These are phyloP conservation scores for Brassica balearica DNA, from an alignment of 441 rosid genomes.

Conservation along the genomic window DNA sequence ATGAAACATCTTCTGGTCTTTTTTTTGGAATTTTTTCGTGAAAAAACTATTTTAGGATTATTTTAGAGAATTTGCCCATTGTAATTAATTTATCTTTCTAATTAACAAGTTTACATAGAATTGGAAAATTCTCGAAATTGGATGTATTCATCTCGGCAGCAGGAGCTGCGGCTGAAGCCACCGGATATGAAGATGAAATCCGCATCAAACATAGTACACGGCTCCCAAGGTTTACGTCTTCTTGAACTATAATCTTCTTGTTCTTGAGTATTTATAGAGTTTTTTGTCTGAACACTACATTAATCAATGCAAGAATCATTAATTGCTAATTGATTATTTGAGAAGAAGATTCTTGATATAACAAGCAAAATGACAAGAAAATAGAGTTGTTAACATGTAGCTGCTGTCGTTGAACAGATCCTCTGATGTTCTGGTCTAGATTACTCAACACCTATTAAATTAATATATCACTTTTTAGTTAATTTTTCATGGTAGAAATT, in stretches of 20 bases:
- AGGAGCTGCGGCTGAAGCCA: conserved; percentile 49
- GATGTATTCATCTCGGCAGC: conserved; percentile 63
- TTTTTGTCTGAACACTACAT: conserved; percentile 12
- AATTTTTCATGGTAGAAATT: neutral
- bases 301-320: conserved; percentile 24
- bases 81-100: too few species aligned
- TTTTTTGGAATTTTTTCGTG: too few species aligned
- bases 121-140: conserved; percentile 73
- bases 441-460: conserved; percentile 53
- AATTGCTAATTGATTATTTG: conserved; percentile 19
- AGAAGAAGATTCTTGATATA: conserved; percentile 34
- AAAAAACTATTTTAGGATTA: too few species aligned
- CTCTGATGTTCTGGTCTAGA: conserved; percentile 84
- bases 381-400: conserved; percentile 42
- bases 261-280: conserved; percentile 8
- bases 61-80: too few species aligned
- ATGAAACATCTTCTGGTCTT: too few species aligned
- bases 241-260: conserved; percentile 52
- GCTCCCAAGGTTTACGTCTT: conserved; percentile 71
- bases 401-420: conserved; percentile 81
- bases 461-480: neutral
- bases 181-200: conserved; percentile 78
- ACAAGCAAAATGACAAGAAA: conserved; percentile 34
- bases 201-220: conserved; percentile 94
- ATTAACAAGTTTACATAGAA: too few species aligned